Evolutionary conservation across 345 rosid species (phyloP), one percentile per base, ranked within the genome.

Genomic region (Isatis tinctoria): DNA sequence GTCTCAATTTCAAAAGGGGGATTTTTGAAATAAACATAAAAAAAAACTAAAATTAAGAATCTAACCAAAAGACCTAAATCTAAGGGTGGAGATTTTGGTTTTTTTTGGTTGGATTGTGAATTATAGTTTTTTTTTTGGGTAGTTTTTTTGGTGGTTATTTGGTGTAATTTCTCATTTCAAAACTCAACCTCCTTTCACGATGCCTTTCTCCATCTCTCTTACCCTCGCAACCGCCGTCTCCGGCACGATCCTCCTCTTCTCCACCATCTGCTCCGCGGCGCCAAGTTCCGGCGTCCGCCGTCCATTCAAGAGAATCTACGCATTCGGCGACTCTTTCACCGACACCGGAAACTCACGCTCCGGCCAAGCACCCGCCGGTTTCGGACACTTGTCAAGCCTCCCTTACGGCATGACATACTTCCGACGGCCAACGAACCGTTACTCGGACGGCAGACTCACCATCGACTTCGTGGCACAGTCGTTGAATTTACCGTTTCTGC

Each of bases 291-390:
- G 51, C 30, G 48, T 62, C 30, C 67, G 65, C 60, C 85, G 59
- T 24, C 88, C 90, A 14, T 91, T 94, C 82, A 81, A 75, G 37
- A 94, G 79, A 75, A 86, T 94, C 70, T 91, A 83, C 24, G 98
- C 97, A 74, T 94, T 94, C 44, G 96, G 97, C 0, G 98, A 94
- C 69, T 95, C 99, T 0, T 90, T 85, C 83, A 90, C 97, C 6
- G 99, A 95, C 86, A 95, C 99, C 0, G 98, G 98, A 49, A 94
- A 94, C 92, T 86, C 97, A 36, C 74, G 45, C 67, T 74, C 94
- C 22, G 78, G 43, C 1, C 28, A 83, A 22, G 98, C 97, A 1
- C 97, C 97, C 1, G 79, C 43, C 20, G 95, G 97, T 13, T 94
- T 85, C 37, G 88, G 83, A 69, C 97, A 90, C 78, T 87, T 94